These are phyloP conservation scores for Pseudogymnoascus sp. DNA, from an alignment of 2,329 filamentous ascomycete genomes.

Conservation along the genomic window DNA sequence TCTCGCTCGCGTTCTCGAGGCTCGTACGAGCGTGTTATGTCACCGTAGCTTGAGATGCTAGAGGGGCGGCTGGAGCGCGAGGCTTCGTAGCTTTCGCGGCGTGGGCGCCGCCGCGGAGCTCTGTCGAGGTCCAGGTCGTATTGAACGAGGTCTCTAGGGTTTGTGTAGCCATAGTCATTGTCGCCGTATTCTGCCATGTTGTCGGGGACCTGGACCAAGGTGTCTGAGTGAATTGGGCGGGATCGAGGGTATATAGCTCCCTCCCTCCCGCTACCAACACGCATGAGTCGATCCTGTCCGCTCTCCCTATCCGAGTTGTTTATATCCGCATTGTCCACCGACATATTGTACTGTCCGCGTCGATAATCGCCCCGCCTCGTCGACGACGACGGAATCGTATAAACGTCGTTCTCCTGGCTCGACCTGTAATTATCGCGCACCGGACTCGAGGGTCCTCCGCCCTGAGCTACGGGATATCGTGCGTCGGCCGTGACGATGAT, in stretches of 20 bases:
- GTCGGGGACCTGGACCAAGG: slow-evolving; percentile 32
- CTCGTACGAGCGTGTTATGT: slow-evolving; percentile 30
- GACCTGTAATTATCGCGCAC: slow-evolving; percentile 43
- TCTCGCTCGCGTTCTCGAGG: slow-evolving; percentile 22
- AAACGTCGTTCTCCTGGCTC: slow-evolving; percentile 45
- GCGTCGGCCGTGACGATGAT: slow-evolving; percentile 46
- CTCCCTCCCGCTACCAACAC: slow-evolving; percentile 17
- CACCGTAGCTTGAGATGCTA: slow-evolving; percentile 23
- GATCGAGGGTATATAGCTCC: slow-evolving; percentile 19
- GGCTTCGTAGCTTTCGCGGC: slow-evolving; percentile 48
- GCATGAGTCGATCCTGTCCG: slow-evolving; percentile 14
- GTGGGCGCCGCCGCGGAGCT: slow-evolving; percentile 31
- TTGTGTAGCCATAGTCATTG: slow-evolving; percentile 56
- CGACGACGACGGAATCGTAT: slow-evolving; percentile 50
- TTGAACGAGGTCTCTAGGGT: slow-evolving; percentile 50
- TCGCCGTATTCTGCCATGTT: slow-evolving; percentile 43
- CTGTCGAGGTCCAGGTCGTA: slow-evolving; percentile 49
- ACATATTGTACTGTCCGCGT: slow-evolving; percentile 35
- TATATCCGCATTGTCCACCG: slow-evolving; percentile 42
- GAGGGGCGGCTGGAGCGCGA: slow-evolving; percentile 26
- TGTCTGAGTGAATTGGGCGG: slow-evolving; percentile 16
- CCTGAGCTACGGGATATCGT: slow-evolving; percentile 22
- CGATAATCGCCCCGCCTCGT: slow-evolving; percentile 31
- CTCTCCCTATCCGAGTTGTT: slow-evolving; percentile 18
- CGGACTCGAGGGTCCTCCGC: slow-evolving; percentile 36